A percentile compares a stretch with the other conserved stretches of the same genome.
Evolutionary conservation across 768 basidiomycete genomes (phyloP).

Genomic region (Amanita muscaria): DNA sequence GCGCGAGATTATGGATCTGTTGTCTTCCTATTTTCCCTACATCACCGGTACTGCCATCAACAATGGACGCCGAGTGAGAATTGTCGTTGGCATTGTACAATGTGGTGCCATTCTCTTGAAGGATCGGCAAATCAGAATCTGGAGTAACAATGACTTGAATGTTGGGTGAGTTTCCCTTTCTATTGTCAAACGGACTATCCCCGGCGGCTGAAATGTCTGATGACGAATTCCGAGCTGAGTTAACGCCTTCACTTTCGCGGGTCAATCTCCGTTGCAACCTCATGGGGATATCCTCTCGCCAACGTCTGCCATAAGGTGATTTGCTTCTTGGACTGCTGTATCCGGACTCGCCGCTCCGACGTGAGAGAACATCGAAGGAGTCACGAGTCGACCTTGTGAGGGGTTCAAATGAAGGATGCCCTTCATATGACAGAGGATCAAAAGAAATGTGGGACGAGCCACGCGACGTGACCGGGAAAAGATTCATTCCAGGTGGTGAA

Average conservation of each 20-base stretch:
- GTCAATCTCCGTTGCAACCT: conserved; percentile 1
- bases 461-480: conserved; percentile 18
- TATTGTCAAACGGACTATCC: conserved; percentile 1
- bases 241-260: conserved; percentile 34
- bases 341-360: conserved; percentile 36
- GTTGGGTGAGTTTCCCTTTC: not conserved
- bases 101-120: not conserved
- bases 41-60: not conserved
- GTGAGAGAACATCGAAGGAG: conserved; percentile 37
- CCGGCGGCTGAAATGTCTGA: conserved; percentile 28
- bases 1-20: not conserved
- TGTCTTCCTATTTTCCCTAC: no score
- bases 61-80: not conserved
- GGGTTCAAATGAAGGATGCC: conserved; percentile 51
- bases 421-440: conserved; percentile 37
- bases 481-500: conserved; percentile 15
- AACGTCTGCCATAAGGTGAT: conserved; percentile 20
- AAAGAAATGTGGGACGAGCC: conserved; percentile 31
- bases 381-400: conserved; percentile 35
- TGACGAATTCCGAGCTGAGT: conserved; percentile 36
- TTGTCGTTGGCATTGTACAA: not conserved
- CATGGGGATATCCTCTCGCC: not conserved
- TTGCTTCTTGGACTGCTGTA: conserved; percentile 32
- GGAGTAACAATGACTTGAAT: conserved; percentile 8
- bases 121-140: not conserved